phyloP scores from a whole-genome alignment of 1,284 basidiomycete genomes.

The Psilocybe mexicana region DNA sequence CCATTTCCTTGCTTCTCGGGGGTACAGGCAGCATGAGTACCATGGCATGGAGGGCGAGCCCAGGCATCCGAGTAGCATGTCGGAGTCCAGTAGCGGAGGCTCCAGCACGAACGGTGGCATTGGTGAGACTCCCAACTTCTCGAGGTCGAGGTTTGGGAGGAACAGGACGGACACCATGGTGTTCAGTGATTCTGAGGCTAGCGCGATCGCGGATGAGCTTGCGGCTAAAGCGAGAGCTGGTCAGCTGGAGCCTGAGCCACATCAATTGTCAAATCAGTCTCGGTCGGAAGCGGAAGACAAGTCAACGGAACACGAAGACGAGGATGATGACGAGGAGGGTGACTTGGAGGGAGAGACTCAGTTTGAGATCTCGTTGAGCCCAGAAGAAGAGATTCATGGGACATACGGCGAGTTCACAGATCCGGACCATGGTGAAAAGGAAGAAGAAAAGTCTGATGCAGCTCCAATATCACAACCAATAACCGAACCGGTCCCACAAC shows the following conservation, averaged over 20 bases:
- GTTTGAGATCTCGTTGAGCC: constrained; percentile 11
- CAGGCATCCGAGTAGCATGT: constrained; percentile 6
- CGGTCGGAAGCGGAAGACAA: neutral
- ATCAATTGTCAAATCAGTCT: constrained; percentile 12
- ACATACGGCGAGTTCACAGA: neutral
- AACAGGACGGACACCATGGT: constrained; percentile 79
- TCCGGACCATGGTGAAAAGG: neutral
- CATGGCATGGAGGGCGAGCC: constrained; percentile 6
- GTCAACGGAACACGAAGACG: neutral
- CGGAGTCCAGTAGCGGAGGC: neutral
- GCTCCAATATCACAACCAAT: no score
- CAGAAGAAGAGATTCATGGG: constrained; percentile 9
- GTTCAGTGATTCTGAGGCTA: constrained; percentile 50
- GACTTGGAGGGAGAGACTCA: constrained; percentile 9
- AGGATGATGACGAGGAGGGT: neutral
- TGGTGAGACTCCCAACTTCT: constrained; percentile 10
- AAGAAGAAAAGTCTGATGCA: neutral
- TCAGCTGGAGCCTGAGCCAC: constrained; percentile 21
- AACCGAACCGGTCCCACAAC: neutral
- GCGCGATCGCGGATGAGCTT: constrained; percentile 28
- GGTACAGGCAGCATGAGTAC: constrained; percentile 16
- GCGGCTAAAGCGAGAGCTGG: constrained; percentile 25
- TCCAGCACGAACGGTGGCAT: constrained; percentile 6
- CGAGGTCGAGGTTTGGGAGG: constrained; percentile 51
- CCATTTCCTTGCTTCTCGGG: neutral